A percentile compares a stretch with the other conserved stretches of the same genome.
These are phyloP conservation scores for Biscogniauxia sp. DNA, from an alignment of 2,329 filamentous ascomycete genomes.

Conservation along the genomic window DNA sequence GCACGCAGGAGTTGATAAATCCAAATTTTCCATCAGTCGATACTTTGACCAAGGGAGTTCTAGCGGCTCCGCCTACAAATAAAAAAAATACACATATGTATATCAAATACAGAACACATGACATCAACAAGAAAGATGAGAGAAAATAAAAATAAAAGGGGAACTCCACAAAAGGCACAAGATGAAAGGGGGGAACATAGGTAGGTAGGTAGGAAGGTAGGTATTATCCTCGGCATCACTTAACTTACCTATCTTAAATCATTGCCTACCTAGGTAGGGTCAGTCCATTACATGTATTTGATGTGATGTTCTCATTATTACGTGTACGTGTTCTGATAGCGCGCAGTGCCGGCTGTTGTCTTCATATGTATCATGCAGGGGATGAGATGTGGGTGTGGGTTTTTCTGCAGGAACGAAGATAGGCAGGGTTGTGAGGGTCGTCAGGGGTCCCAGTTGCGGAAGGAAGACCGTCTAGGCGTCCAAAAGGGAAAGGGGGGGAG, in stretches of 20 bases:
- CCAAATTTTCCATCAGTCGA: conserved; percentile 10
- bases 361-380: conserved; percentile 24
- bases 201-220: too few relatives aligned
- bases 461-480: conserved; percentile 7
- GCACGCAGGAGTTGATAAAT: conserved; percentile 7
- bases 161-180: background rate
- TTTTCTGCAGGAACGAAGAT: conserved; percentile 3
- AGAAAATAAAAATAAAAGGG: background rate
- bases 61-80: background rate
- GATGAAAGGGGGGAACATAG: background rate
- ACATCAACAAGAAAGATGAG: background rate
- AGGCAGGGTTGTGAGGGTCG: background rate
- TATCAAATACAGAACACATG: background rate
- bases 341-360: conserved; percentile 11
- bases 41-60: background rate
- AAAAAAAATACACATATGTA: background rate
- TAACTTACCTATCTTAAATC: background rate
- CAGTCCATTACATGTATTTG: background rate
- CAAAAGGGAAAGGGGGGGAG: background rate
- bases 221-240: background rate
- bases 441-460: conserved; percentile 10
- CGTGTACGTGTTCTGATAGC: background rate
- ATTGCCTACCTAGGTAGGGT: conserved; percentile 2
- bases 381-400: conserved; percentile 13
- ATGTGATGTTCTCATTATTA: background rate